Evolutionary conservation across 1,284 basidiomycete genomes (phyloP), one percentile per base, ranked within the genome.

Genomic region (Irpex rosettiformis): DNA sequence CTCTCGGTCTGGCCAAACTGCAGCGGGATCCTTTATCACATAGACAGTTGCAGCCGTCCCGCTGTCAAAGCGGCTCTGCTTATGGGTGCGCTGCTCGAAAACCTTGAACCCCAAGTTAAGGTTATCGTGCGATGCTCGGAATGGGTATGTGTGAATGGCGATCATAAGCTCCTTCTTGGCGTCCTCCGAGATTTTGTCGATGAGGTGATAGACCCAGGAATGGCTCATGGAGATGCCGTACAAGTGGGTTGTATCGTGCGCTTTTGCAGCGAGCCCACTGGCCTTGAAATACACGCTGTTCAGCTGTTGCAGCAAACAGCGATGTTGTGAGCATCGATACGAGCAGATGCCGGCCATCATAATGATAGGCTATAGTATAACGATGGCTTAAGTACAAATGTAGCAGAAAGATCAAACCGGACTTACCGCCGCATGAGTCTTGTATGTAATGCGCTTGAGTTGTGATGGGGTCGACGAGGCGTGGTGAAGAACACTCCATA

Each of bases 41-140:
- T 68, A 75, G 1, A 78, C 64, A 1, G 76, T 77, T 0, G 64
- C 71, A 0, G 74, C 73, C 1, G 70, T 72, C 0, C 73, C 74
- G 62, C 63, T 73, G 18, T 68, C 70, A 64, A 77, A 74, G 22
- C 71, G 62, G n/a, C 62, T 65, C 54, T 72, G 60, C 52, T 78
- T 75, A 52, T 73, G 60, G 1, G 71, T 45, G 1, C 72, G 65
- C 54, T 77, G 75, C 0, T 72, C 73, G 60, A 72, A 75, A 1
- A 71, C 72, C 27, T 64, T 63, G 55, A 75, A 68, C 0, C 73
- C 64, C 3, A 77, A 57, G 28, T 75, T 70, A 55, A 77, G 43
- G 58, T 78, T 78, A 63, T 78, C 73, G 59, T 77, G 69, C 1
- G 69, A 67, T 3, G 72, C 64, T 2, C 28, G 7, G 3, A 51